Evolutionary conservation across 176 grass and related monocot genomes (phyloP).

Genomic region (Tillandsia leiboldiana): DNA sequence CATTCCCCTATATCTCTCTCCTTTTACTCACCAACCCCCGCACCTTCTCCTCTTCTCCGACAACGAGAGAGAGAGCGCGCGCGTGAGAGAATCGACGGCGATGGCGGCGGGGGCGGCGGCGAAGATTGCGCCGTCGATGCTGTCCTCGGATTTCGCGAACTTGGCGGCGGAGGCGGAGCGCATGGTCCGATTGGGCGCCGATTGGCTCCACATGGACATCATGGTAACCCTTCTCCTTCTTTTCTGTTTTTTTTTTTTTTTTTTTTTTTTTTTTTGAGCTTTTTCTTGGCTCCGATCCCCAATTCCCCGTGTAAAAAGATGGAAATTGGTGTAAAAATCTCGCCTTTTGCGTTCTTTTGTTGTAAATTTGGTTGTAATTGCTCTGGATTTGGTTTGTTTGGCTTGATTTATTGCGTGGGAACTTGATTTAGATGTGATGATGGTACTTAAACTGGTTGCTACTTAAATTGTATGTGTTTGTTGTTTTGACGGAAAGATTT

Average conservation of each 20-base stretch:
- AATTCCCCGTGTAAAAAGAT: too few relatives aligned
- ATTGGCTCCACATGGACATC: conserved; percentile 99
- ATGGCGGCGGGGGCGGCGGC: conserved; percentile 19
- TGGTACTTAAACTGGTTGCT: too few relatives aligned
- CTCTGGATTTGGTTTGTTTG: neutral
- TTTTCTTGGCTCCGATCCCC: too few relatives aligned
- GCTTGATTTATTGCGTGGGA: neutral
- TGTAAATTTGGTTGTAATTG: neutral
- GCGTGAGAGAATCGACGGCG: neutral
- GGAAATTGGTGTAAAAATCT: neutral
- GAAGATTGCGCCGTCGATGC: conserved; percentile 88
- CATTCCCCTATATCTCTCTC: too few relatives aligned
- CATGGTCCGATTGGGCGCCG: conserved; percentile 83
- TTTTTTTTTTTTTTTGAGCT: neutral
- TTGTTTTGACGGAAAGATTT: too few relatives aligned
- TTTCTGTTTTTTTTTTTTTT: neutral
- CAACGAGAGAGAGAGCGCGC: neutral
- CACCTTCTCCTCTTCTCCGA: neutral
- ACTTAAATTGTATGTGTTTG: too few relatives aligned
- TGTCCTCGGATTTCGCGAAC: conserved; percentile 83
- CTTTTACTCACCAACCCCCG: neutral
- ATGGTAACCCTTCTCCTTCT: conserved; percentile 40
- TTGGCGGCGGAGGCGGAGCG: conserved; percentile 57
- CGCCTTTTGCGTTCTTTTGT: neutral
- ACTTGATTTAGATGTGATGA: too few relatives aligned